Evolutionary conservation across 352 stramenopile genomes (phyloP), one percentile per base, ranked within the genome.

Genomic region (Globisporangium nagaii): DNA sequence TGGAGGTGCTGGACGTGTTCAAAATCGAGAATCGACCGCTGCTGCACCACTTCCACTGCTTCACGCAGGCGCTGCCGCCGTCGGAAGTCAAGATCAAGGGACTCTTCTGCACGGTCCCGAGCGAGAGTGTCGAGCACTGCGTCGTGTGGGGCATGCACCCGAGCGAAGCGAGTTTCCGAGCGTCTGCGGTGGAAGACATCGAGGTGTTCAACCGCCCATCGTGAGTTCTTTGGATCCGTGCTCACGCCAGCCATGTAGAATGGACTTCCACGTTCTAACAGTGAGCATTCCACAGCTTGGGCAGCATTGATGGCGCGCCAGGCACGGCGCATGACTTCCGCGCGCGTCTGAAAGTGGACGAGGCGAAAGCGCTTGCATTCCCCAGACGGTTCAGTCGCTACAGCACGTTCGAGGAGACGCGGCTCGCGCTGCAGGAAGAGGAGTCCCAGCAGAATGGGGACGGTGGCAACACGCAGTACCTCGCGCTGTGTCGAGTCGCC

Each of bases 1-100:
- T 91, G n/a, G 60, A 90, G n/a, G 79, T 94, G 8, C 52, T 80
- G 24, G 74, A 86, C 28, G 84, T 94, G 32, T 94, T 78, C 58
- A 92, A 93, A 46, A 76, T 94, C 51, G 81, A 92, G 45, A 90
- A 94, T 51, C 60, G 62, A 11, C 65, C 67, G 37, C 31, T 92
- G 19, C 45, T 94, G 10, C 53, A 79, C 27, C 56, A 50, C 9
- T 92, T 92, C 34, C 80, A 90, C 52, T 63, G 47, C 15, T 75
- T 74, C 53, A 68, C 75, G 22, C 52, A 37, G 12, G 45, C 58
- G 1, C 40, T 75, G 5, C 17, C 59, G 4, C 17, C 31, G 0
- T 25, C 42, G 0, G 61, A 66, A 11, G 55, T 65, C 10, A 87
- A 87, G 58, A 78, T 94, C 58, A 94, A 93, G 43, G 84, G 84